A percentile compares a stretch with the other conserved stretches of the same genome.
Evolutionary conservation across 2,329 filamentous ascomycete species (phyloP).

Genomic region (Penicillium sp.): DNA sequence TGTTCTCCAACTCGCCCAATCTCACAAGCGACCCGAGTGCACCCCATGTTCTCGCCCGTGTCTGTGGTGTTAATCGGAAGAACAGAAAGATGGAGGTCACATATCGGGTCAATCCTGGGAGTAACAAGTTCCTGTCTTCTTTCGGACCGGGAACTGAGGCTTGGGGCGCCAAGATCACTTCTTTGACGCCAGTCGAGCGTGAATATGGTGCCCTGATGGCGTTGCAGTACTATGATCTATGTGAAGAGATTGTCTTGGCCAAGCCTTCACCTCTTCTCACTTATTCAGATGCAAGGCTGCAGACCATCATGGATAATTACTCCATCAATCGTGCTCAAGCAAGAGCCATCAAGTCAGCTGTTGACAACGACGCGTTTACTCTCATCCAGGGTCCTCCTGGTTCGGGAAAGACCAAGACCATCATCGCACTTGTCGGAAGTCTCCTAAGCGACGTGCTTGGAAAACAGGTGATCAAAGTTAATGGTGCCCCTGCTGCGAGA

Average conservation of each 20-base stretch:
- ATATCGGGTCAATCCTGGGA: constrained; percentile 70
- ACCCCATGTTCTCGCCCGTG: constrained; percentile 80
- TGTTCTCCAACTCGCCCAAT: constrained; percentile 71
- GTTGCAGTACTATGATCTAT: constrained; percentile 91
- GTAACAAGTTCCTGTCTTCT: constrained; percentile 58
- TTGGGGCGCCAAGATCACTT: constrained; percentile 78
- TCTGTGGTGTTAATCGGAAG: constrained; percentile 76
- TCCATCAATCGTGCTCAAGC: constrained; percentile 84
- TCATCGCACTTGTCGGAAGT: constrained; percentile 90
- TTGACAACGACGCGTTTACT: constrained; percentile 96
- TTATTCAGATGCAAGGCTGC: constrained; percentile 71
- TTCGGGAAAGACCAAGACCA: constrained; percentile 98
- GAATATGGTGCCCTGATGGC: constrained; percentile 91
- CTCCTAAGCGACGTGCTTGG: constrained; percentile 64
- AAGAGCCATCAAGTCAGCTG: constrained; percentile 83
- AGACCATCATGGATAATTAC: constrained; percentile 70
- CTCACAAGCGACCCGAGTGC: constrained; percentile 65
- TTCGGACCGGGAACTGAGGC: constrained; percentile 69
- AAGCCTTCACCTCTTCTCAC: constrained; percentile 84
- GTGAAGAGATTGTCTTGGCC: constrained; percentile 84
- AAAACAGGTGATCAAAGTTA: constrained; percentile 48
- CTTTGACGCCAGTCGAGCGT: constrained; percentile 89
- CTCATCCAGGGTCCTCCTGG: constrained; percentile 93
- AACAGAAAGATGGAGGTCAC: constrained; percentile 78
- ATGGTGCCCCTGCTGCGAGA: constrained; percentile 34